Evolutionary conservation across 2,329 filamentous ascomycete genomes (phyloP), one percentile per base, ranked within the genome.

Genomic region (Grosmannia clavigera): DNA sequence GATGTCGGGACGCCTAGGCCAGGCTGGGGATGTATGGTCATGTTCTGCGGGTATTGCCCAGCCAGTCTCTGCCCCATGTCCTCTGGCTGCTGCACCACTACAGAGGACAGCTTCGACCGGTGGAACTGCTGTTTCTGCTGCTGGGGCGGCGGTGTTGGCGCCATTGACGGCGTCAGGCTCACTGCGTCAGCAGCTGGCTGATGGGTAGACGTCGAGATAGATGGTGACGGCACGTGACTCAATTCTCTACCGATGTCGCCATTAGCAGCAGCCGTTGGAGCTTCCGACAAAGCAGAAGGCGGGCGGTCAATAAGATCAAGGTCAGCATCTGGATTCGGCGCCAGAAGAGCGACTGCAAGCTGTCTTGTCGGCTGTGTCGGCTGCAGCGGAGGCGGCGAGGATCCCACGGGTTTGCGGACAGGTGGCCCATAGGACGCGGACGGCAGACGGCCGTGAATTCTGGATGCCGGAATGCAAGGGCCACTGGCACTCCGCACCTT

Each of bases 371-470:
- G 40, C 40, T 43, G 40, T 43, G 40, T 14, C 40, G 40, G 40
- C 11, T 51, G 16, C 51, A 11, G 38, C 35, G 43, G 5, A 3
- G 56, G 40, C 7, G 7, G 43, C 16, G 6, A 16, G 19, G 16
- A 16, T 22, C 40, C 52, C 3, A 61, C 50, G 1, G 61, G 60
- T 52, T 64, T 63, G 54, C 61, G 61, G 11, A 58, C 27, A 16
- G 46, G 11, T 3, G 46, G 50, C 3, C 29, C 27, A 29, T 25
- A 2, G 16, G 61, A 55, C 0, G 50, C 51, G 0, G 61, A 59
- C 5, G 60, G 61, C n/a, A 61, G 54, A n/a, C 60, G 63, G 59
- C 60, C 58, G 19, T 58, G 60, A 29, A 9, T 11, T 4, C 10
- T 19, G 11, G 46, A n/a, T 11, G 22, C 11, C 46, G n/a, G 19